Evolutionary conservation across 2,329 filamentous ascomycete genomes (phyloP), one percentile per base, ranked within the genome.

Genomic region (Sporothrix brasiliensis): DNA sequence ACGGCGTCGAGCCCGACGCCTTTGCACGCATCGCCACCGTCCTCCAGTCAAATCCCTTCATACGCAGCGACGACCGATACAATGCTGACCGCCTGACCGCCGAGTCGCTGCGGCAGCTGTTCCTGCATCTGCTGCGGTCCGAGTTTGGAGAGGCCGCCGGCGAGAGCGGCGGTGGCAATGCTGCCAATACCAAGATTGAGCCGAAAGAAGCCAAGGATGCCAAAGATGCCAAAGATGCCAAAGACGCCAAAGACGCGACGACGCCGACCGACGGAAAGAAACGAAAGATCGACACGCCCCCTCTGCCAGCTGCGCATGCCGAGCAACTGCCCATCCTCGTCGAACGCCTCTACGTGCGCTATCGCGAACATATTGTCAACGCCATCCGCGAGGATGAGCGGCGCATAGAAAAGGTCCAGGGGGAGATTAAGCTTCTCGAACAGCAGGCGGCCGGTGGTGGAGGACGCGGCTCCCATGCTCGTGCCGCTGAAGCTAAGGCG

Each of bases 61-160:
- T 98, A 78, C 89, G 87, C 75, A 85, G 89, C 76, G 89, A 89
- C 80, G 84, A 84, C 58, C 85, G 85, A 47, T 97, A 91, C 81
- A 91, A 97, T 83, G 85, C 87, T 74, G 82, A 85, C 75, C 88
- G 94, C 73, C 82, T 98, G 78, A 91, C 85, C 63, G 88, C 93
- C 9, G 91, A 94, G 79, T 88, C 92, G 56, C 83, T 98, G 74
- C 89, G 92, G 79, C 87, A 91, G 77, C 85, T 95, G 68, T 97
- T 96, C 79, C 82, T 93, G 74, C 86, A 88, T 13, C 82, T 97
- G 71, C 80, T 97, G 78, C 87, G 88, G 74, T 56, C 53, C 13
- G 91, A 96, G 73, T 87, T 81, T 75, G 79, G 78, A 69, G 86
- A 90, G 73, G 79, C 79, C 83, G 61, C 10, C 14, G 11, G 82